phyloP scores from a whole-genome alignment of 371 early-diverging fungal genomes.

The Mucor saturninus region DNA sequence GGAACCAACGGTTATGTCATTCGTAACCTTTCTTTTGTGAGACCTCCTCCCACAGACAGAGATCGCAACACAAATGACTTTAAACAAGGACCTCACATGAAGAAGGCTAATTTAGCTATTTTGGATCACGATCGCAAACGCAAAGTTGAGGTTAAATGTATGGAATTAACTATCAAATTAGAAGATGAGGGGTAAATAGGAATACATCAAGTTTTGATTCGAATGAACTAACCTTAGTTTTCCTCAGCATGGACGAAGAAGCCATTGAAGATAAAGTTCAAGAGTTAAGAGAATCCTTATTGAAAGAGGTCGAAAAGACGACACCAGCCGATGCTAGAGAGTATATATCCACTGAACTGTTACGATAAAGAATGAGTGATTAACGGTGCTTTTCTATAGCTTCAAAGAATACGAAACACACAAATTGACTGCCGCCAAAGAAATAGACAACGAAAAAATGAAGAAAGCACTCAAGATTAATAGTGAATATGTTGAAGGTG shows the following conservation, averaged over 20 bases:
- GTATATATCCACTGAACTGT: conserved; percentile 19
- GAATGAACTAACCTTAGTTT: background rate
- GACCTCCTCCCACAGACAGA: conserved; percentile 44
- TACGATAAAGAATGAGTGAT: too few relatives aligned
- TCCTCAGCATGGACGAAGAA: conserved; percentile 21
- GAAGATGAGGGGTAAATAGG: conserved; percentile 75
- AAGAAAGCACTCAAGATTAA: conserved; percentile 76
- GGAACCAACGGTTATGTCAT: conserved; percentile 93
- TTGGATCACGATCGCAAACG: conserved; percentile 88
- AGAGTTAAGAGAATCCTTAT: conserved; percentile 38
- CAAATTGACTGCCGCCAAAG: conserved; percentile 74
- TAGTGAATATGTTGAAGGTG: conserved; percentile 74
- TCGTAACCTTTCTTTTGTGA: conserved; percentile 81
- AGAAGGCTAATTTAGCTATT: conserved; percentile 80
- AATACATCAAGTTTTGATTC: background rate
- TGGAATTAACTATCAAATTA: conserved; percentile 77
- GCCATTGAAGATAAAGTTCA: conserved; percentile 25
- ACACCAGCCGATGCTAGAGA: conserved; percentile 46
- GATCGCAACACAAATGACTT: conserved; percentile 42
- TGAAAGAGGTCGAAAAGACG: conserved; percentile 56
- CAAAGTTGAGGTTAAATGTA: conserved; percentile 84
- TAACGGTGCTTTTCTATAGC: conserved; percentile 15
- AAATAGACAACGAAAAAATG: conserved; percentile 66
- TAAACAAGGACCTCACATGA: conserved; percentile 43
- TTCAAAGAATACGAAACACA: conserved; percentile 69